Percentiles rank a stretch among this genome's conserved stretches.
Conservation (phyloP, 768 basidiomycete species). For the Boletus speciosus region DNA sequence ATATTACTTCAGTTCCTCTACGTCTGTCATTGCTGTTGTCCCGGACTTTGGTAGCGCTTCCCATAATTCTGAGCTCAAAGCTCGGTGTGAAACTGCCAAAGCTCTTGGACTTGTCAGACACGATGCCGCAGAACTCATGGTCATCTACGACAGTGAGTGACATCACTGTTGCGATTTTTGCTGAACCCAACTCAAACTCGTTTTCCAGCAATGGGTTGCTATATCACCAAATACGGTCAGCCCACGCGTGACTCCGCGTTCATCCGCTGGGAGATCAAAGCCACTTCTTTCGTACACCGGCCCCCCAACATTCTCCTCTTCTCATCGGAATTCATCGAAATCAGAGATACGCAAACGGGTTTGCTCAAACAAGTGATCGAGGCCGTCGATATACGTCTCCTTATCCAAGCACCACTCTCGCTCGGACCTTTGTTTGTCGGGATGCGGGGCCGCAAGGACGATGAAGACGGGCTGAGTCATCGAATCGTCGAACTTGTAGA, state of each 20-base stretch:
- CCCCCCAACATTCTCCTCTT: constrained; percentile 67
- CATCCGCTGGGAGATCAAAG: constrained; percentile 77
- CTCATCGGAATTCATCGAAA: constrained; percentile 71
- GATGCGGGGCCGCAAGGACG: constrained; percentile 59
- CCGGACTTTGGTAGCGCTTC: constrained; percentile 53
- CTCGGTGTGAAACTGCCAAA: constrained; percentile 52
- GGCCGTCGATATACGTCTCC: constrained; percentile 62
- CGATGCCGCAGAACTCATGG: constrained; percentile 54
- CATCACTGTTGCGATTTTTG: neutral
- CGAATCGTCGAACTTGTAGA: constrained; percentile 65
- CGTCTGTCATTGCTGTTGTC: constrained; percentile 44
- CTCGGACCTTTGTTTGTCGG: constrained; percentile 54
- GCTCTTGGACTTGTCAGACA: constrained; percentile 66
- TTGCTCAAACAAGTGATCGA: constrained; percentile 82
- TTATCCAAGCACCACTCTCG: constrained; percentile 39
- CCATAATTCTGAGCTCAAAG: constrained; percentile 48
- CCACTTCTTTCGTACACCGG: constrained; percentile 57
- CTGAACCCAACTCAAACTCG: neutral
- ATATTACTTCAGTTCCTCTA: constrained; percentile 35
- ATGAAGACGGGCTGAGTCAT: constrained; percentile 55
- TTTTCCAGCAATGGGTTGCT: constrained; percentile 65
- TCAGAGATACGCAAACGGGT: constrained; percentile 61
- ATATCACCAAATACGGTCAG: constrained; percentile 65
- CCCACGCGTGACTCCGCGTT: constrained; percentile 60
- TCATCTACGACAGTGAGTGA: constrained; percentile 70